These are phyloP conservation scores for Pythium phragmiticola DNA, from an alignment of 352 stramenopile species.

Conservation along the genomic window DNA sequence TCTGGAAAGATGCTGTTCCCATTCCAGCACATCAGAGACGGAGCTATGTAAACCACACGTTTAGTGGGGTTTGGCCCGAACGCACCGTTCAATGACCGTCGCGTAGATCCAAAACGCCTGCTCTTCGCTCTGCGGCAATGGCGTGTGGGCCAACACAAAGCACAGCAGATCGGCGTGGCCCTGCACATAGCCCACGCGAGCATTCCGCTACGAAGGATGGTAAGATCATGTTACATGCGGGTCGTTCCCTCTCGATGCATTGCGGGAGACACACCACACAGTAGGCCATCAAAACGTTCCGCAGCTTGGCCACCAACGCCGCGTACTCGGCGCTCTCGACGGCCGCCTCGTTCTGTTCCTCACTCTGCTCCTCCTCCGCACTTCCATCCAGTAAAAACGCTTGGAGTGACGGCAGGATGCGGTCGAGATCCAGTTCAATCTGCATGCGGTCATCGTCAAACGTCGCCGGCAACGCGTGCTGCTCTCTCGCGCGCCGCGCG, in stretches of 20 bases:
- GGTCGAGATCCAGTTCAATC: slow-evolving; percentile 70
- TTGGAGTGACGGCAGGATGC: slow-evolving; percentile 50
- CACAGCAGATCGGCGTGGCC: slow-evolving; percentile 72
- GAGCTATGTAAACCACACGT: background rate
- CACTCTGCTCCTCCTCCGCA: slow-evolving; percentile 24
- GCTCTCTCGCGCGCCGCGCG: slow-evolving; percentile 26
- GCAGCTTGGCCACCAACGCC: slow-evolving; percentile 38
- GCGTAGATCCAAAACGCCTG: slow-evolving; percentile 74
- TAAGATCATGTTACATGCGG: background rate
- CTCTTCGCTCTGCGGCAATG: slow-evolving; percentile 44
- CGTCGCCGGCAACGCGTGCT: slow-evolving; percentile 9
- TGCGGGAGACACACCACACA: slow-evolving; percentile 34
- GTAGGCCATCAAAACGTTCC: slow-evolving; percentile 61
- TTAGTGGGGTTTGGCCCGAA: background rate
- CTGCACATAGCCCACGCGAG: slow-evolving; percentile 73
- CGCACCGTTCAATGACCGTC: slow-evolving; percentile 59
- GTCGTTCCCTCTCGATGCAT: background rate
- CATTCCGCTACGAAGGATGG: slow-evolving; percentile 39
- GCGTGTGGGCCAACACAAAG: slow-evolving; percentile 58
- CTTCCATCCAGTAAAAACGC: slow-evolving; percentile 43
- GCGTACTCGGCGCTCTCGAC: slow-evolving; percentile 26
- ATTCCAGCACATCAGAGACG: background rate
- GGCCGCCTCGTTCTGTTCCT: slow-evolving; percentile 24
- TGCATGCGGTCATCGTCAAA: slow-evolving; percentile 60
- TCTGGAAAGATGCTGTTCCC: slow-evolving; percentile 59